Percentiles rank a stretch among this genome's conserved stretches.
Conservation (phyloP, 2,329 filamentous ascomycete species). For the Aspergillus sp. region DNA sequence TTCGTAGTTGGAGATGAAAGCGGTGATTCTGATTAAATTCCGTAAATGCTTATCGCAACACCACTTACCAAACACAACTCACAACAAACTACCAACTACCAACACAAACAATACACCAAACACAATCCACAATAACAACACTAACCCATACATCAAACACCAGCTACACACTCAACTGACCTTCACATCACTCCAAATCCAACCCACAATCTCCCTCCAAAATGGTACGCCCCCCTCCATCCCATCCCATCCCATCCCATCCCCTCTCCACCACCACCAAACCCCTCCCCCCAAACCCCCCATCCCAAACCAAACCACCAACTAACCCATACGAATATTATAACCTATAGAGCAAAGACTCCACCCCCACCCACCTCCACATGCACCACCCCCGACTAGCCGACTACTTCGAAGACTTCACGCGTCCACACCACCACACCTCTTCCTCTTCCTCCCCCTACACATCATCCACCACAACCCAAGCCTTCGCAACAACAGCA, state of each 20-base stretch:
- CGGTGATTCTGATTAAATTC: neutral
- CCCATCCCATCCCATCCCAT: neutral
- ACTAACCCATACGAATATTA: too few species aligned
- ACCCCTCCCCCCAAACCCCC: neutral
- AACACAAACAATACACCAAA: neutral
- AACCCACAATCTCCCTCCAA: conserved; percentile 4
- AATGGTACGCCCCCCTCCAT: conserved; percentile 23
- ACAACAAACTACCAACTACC: neutral
- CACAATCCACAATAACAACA: neutral
- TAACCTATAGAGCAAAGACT: conserved; percentile 48
- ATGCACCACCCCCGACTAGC: conserved; percentile 51
- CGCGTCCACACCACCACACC: conserved; percentile 42
- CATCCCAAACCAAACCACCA: too few species aligned
- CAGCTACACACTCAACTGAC: neutral
- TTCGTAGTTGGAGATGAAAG: neutral
- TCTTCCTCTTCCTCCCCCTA: conserved; percentile 12
- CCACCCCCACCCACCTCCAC: conserved; percentile 52
- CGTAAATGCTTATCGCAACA: neutral
- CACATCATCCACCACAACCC: conserved; percentile 14
- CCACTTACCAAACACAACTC: neutral
- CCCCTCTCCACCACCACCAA: neutral
- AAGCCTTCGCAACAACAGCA: conserved; percentile 26
- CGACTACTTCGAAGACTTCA: conserved; percentile 55
- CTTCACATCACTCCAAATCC: neutral
- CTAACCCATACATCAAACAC: neutral